Evolutionary conservation across 2,329 filamentous ascomycete species (phyloP).

Genomic region (Diplodia corticola): DNA sequence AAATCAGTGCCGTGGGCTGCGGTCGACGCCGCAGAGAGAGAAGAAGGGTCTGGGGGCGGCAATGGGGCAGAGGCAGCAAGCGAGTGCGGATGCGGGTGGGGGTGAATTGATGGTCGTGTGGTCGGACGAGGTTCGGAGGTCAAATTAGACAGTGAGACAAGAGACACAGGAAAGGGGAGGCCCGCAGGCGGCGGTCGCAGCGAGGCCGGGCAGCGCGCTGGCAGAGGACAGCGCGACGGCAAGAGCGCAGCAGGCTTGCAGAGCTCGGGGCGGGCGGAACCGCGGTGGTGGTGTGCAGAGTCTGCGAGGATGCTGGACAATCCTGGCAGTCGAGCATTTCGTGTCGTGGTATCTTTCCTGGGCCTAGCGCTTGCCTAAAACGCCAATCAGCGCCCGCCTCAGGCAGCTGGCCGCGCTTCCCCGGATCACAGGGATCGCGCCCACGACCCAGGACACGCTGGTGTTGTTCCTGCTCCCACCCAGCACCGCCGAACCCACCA

Average conservation of each 20-base stretch:
- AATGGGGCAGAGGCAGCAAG: not conserved
- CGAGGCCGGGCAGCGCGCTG: not conserved
- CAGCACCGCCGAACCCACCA: constrained; percentile 22
- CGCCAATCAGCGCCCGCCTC: constrained; percentile 15
- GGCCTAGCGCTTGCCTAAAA: not conserved
- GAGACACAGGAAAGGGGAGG: constrained; percentile 18
- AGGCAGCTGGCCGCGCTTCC: not conserved
- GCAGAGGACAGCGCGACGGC: not conserved
- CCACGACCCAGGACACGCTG: not conserved
- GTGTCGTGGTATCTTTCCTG: constrained; percentile 9
- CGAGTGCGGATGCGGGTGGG: not conserved
- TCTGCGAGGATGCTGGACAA: constrained; percentile 13
- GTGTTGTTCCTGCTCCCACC: not conserved
- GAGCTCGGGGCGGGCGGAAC: constrained; percentile 1
- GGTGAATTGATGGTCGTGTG: constrained; percentile 12
- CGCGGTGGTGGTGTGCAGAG: constrained; percentile 16
- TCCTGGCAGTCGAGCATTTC: constrained; percentile 20
- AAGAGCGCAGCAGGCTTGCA: not conserved
- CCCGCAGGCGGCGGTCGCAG: not conserved
- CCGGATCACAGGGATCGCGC: constrained; percentile 14
- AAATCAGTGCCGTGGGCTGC: not conserved
- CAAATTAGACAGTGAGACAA: constrained; percentile 17
- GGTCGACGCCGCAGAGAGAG: not conserved
- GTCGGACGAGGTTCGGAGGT: constrained; percentile 20
- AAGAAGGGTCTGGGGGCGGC: not conserved